A percentile compares a stretch with the other conserved stretches of the same genome.
Evolutionary conservation across 2,329 filamentous ascomycete species (phyloP).

Genomic region (Cladosporium phlei): DNA sequence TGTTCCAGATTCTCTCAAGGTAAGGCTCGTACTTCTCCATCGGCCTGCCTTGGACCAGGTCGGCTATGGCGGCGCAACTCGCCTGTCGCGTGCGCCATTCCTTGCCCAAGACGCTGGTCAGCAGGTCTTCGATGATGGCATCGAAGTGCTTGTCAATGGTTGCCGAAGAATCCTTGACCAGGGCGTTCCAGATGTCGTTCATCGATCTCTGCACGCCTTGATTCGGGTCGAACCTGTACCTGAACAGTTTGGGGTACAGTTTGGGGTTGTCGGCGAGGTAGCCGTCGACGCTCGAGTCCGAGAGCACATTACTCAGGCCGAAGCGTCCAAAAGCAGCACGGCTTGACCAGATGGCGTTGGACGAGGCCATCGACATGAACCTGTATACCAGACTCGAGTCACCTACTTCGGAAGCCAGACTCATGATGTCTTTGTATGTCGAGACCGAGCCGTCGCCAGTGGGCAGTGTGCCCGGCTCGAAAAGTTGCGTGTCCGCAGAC

Average conservation of each 20-base stretch:
- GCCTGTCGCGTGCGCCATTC: slow-evolving; percentile 94
- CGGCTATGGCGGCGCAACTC: slow-evolving; percentile 82
- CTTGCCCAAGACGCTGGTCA: slow-evolving; percentile 78
- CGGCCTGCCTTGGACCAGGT: slow-evolving; percentile 76
- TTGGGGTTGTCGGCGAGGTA: slow-evolving; percentile 79
- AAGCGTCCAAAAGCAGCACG: slow-evolving; percentile 92
- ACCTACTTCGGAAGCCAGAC: slow-evolving; percentile 88
- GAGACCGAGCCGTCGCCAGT: slow-evolving; percentile 89
- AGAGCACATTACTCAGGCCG: slow-evolving; percentile 85
- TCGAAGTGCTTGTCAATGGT: slow-evolving; percentile 81
- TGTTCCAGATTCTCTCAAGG: slow-evolving; percentile 77
- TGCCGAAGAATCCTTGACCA: slow-evolving; percentile 81
- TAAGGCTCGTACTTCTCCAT: slow-evolving; percentile 69
- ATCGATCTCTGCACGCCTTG: slow-evolving; percentile 88
- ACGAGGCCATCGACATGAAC: slow-evolving; percentile 95
- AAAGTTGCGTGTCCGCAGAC: slow-evolving; percentile 84
- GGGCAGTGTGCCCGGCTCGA: slow-evolving; percentile 83
- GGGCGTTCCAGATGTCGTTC: slow-evolving; percentile 94
- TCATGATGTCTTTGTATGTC: slow-evolving; percentile 97
- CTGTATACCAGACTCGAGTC: slow-evolving; percentile 96
- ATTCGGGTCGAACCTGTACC: slow-evolving; percentile 94
- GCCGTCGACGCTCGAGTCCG: slow-evolving; percentile 67
- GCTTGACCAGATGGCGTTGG: slow-evolving; percentile 96
- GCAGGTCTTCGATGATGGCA: slow-evolving; percentile 78
- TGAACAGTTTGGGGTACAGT: slow-evolving; percentile 88